A percentile compares a stretch with the other conserved stretches of the same genome.
phyloP scores from a whole-genome alignment of 345 rosid genomes.

The Bruguiera sexangula region DNA sequence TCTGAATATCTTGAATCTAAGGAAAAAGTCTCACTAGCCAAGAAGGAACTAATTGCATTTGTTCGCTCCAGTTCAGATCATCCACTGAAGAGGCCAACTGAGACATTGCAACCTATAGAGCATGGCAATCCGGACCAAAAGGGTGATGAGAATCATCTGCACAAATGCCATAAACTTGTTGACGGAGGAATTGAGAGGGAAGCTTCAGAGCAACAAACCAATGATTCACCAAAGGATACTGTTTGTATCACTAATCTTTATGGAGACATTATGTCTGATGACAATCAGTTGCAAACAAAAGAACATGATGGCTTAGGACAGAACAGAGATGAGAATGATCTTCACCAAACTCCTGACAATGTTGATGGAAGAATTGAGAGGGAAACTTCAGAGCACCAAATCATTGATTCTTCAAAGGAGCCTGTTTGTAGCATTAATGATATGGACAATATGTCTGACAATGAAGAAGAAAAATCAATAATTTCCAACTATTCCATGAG shows the following conservation, averaged over 20 bases:
- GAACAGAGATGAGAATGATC: too few species aligned
- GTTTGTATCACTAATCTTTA: too few species aligned
- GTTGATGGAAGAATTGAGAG: slow-evolving; percentile 11
- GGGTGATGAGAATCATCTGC: slow-evolving; percentile 5
- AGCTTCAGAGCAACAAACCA: too few species aligned
- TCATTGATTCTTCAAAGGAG: slow-evolving; percentile 10
- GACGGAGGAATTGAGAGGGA: too few species aligned
- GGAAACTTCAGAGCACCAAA: slow-evolving; percentile 23
- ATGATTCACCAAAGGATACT: too few species aligned
- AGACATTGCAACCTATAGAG: slow-evolving; percentile 12
- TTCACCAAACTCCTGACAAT: slow-evolving; percentile 8
- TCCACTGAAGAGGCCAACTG: slow-evolving; percentile 13
- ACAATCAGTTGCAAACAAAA: too few species aligned
- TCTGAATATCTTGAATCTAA: slow-evolving; percentile 44
- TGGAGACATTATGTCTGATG: too few species aligned
- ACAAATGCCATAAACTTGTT: neutral
- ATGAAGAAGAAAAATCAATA: slow-evolving; percentile 18
- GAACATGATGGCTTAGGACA: too few species aligned
- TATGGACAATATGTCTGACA: neutral
- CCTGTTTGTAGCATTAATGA: slow-evolving; percentile 18
- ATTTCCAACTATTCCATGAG: slow-evolving; percentile 10
- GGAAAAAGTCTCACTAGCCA: slow-evolving; percentile 31
- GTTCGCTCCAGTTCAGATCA: slow-evolving; percentile 19
- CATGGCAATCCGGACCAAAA: slow-evolving; percentile 16
- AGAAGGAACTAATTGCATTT: slow-evolving; percentile 40